These are phyloP conservation scores for Fusarium pseudoanthophilum DNA, from an alignment of 2,329 filamentous ascomycete species.

Conservation along the genomic window DNA sequence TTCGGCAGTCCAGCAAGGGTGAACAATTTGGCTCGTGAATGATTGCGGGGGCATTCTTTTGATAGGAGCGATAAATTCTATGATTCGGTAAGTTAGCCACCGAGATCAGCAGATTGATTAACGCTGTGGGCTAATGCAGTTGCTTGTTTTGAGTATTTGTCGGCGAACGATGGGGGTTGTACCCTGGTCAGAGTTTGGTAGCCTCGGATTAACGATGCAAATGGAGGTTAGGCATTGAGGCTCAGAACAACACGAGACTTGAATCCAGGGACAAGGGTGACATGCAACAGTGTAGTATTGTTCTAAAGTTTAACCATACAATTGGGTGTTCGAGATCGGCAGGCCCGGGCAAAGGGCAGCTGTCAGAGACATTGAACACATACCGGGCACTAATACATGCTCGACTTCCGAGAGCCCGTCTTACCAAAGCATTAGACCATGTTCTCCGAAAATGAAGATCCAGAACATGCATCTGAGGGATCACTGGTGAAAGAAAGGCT, in stretches of 20 bases:
- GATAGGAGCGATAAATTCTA: conserved; percentile 28
- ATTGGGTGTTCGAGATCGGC: conserved; percentile 1
- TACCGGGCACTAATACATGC: not conserved
- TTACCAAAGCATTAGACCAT: not conserved
- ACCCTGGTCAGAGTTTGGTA: conserved; percentile 6
- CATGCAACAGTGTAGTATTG: not conserved
- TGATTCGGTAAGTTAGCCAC: not conserved
- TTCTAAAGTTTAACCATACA: not conserved
- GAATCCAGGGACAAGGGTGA: not conserved
- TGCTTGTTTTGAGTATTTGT: not conserved
- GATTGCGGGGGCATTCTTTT: conserved; percentile 19
- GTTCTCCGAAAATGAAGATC: not conserved
- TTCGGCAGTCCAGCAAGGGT: conserved; percentile 20
- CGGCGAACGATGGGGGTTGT: not conserved
- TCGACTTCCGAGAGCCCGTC: not conserved
- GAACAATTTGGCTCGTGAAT: not conserved
- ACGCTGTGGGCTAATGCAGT: not conserved
- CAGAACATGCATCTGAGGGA: not conserved
- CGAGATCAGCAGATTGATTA: conserved; percentile 27
- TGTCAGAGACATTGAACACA: too few species aligned
- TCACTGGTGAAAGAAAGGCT: not conserved
- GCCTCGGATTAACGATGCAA: not conserved
- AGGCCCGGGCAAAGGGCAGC: not conserved
- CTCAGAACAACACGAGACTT: conserved; percentile 10
- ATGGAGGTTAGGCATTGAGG: conserved; percentile 6